phyloP scores from a whole-genome alignment of 352 stramenopile genomes.

The Globisporangium rhizosaccharum region DNA sequence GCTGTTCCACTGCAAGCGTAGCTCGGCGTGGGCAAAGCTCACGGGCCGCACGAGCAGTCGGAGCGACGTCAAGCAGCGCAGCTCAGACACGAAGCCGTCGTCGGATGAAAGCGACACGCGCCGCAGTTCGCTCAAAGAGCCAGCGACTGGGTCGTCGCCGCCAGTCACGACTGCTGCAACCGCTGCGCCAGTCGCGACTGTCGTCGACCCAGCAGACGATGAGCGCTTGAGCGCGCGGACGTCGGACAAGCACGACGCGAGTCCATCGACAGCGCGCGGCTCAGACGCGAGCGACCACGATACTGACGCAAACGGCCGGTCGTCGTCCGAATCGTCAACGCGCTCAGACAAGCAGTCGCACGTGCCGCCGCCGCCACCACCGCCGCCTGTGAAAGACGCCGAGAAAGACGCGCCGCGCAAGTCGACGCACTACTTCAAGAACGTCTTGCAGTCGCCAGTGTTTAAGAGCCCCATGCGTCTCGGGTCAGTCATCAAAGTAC shows the following conservation, averaged over 20 bases:
- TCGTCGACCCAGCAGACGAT: slow-evolving; percentile 6
- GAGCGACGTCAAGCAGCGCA: slow-evolving; percentile 31
- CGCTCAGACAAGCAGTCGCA: slow-evolving; percentile 11
- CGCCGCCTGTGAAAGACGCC: slow-evolving; percentile 1
- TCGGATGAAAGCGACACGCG: slow-evolving; percentile 16
- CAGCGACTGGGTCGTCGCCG: background rate
- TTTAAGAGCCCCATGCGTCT: slow-evolving; percentile 78
- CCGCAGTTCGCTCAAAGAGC: slow-evolving; percentile 19
- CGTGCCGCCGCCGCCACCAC: background rate
- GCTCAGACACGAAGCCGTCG: background rate
- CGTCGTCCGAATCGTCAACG: slow-evolving; percentile 4
- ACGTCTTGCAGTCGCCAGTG: slow-evolving; percentile 78
- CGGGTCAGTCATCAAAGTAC: slow-evolving; percentile 63
- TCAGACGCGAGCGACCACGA: background rate
- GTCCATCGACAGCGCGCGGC: background rate
- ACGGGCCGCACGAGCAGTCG: slow-evolving; percentile 35
- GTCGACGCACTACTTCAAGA: slow-evolving; percentile 79
- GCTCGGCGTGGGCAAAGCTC: slow-evolving; percentile 53
- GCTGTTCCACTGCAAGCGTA: slow-evolving; percentile 66
- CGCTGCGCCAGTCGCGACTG: background rate
- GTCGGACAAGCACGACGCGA: slow-evolving; percentile 11
- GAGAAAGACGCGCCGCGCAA: slow-evolving; percentile 34
- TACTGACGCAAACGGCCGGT: slow-evolving; percentile 6
- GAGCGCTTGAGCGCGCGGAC: slow-evolving; percentile 1
- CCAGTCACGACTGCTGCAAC: background rate